A percentile compares a stretch with the other conserved stretches of the same genome.
Conservation (phyloP, 1,139 yeast genomes). For the Geotrichum phurueaensis region DNA sequence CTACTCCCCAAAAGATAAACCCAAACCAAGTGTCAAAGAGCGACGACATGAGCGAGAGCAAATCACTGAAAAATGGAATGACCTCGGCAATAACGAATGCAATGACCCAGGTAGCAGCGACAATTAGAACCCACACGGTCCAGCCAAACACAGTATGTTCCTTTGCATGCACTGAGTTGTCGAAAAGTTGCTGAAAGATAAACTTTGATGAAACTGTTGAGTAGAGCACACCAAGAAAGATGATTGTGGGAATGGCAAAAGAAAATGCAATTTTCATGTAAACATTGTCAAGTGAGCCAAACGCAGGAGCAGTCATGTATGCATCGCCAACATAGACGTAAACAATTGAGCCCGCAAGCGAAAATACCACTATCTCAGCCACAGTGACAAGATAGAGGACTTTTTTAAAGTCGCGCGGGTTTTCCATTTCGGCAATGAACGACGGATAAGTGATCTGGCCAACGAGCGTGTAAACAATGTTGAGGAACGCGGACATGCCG, state of each 20-base stretch:
- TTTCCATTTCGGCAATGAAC: slow-evolving; percentile 56
- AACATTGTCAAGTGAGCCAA: slow-evolving; percentile 45
- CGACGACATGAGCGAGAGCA: slow-evolving; percentile 56
- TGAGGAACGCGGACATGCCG: slow-evolving; percentile 53
- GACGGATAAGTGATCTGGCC: slow-evolving; percentile 62
- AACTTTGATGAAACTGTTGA: slow-evolving; percentile 51
- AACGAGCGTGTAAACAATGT: slow-evolving; percentile 57
- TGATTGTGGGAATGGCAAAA: slow-evolving; percentile 54
- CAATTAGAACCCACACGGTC: slow-evolving; percentile 46
- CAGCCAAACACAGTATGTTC: slow-evolving; percentile 50
- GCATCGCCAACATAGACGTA: slow-evolving; percentile 54
- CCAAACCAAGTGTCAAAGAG: slow-evolving; percentile 63
- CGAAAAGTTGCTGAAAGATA: slow-evolving; percentile 44
- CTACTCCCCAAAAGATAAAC: slow-evolving; percentile 61
- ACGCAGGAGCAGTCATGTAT: slow-evolving; percentile 55
- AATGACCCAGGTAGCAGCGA: slow-evolving; percentile 44
- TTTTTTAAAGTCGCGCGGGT: slow-evolving; percentile 53
- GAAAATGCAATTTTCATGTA: slow-evolving; percentile 53
- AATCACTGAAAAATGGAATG: slow-evolving; percentile 56
- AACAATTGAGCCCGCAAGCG: slow-evolving; percentile 51
- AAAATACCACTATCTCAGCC: slow-evolving; percentile 46
- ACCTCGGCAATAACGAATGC: slow-evolving; percentile 58
- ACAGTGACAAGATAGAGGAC: slow-evolving; percentile 49
- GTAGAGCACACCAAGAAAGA: slow-evolving; percentile 53
- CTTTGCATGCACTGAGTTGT: slow-evolving; percentile 42